phyloP scores from a whole-genome alignment of 2,329 filamentous ascomycete genomes.

The Epichloe scottii region DNA sequence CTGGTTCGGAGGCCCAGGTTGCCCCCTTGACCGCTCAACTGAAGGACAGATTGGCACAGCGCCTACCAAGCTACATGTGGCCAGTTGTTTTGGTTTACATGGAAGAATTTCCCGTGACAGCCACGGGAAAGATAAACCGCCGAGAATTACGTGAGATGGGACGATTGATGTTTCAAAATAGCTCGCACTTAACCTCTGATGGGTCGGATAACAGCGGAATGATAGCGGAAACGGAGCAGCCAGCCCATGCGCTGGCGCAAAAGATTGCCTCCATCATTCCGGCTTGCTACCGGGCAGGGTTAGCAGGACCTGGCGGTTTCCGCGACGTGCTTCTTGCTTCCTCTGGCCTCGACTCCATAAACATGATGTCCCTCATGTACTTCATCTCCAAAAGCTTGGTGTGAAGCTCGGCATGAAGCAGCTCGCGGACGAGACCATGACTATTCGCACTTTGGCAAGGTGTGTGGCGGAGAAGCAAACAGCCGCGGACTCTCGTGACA shows the following conservation, averaged over 20 bases:
- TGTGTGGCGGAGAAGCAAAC: too few relatives aligned
- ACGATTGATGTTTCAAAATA: background rate
- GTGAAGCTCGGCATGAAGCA: too few relatives aligned
- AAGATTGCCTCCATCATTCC: background rate
- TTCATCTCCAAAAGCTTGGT: too few relatives aligned
- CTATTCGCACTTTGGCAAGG: too few relatives aligned
- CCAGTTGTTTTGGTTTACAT: background rate
- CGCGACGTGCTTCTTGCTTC: too few relatives aligned
- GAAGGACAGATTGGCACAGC: background rate
- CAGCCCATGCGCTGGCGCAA: background rate
- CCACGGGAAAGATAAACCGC: background rate
- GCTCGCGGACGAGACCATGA: too few relatives aligned
- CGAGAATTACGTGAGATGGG: background rate
- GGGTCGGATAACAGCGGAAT: background rate
- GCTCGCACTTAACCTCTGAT: background rate
- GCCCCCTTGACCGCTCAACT: background rate
- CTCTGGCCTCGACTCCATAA: too few relatives aligned
- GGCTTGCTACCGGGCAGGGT: background rate
- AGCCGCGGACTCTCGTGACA: too few relatives aligned
- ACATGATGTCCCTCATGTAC: too few relatives aligned
- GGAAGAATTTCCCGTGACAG: background rate
- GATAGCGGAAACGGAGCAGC: background rate
- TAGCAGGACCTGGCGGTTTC: background rate
- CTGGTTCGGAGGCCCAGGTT: background rate
- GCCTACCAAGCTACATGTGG: background rate